A percentile compares a stretch with the other conserved stretches of the same genome.
Evolutionary conservation across 108 stramenopile species (phyloP).

Genomic region (Chaetoceros muelleri): DNA sequence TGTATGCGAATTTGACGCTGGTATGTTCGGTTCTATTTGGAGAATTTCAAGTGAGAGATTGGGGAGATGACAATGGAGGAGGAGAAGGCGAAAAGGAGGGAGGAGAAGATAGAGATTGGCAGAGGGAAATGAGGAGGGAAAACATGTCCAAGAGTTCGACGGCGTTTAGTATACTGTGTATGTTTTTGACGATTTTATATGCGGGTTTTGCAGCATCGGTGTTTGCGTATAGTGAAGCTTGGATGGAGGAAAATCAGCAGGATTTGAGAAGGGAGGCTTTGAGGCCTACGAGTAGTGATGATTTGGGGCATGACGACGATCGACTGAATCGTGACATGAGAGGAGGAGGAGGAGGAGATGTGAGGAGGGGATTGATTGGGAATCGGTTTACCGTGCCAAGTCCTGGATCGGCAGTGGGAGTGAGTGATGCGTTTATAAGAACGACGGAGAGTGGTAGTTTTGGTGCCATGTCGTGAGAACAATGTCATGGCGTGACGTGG

Average conservation of each 20-base stretch:
- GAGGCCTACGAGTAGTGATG: too few relatives aligned
- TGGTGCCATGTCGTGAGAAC: too few relatives aligned
- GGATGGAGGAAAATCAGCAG: slow-evolving; percentile 57
- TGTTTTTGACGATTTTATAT: slow-evolving; percentile 76
- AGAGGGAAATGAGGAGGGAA: slow-evolving; percentile 26
- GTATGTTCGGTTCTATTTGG: slow-evolving; percentile 68
- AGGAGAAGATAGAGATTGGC: slow-evolving; percentile 26
- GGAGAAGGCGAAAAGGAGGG: neutral
- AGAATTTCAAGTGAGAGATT: slow-evolving; percentile 76
- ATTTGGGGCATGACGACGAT: too few relatives aligned
- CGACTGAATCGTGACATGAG: too few relatives aligned
- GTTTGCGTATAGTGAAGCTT: slow-evolving; percentile 30
- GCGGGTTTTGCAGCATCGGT: slow-evolving; percentile 54
- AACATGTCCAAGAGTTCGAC: slow-evolving; percentile 20
- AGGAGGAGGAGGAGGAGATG: neutral
- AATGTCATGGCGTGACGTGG: too few relatives aligned
- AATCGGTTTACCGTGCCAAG: neutral
- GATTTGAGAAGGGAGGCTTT: slow-evolving; percentile 39
- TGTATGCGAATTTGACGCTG: slow-evolving; percentile 80
- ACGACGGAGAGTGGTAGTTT: too few relatives aligned
- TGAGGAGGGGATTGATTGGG: neutral
- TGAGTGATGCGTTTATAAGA: too few relatives aligned
- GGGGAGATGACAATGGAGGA: slow-evolving; percentile 72
- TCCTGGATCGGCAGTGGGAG: neutral
- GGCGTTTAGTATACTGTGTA: slow-evolving; percentile 71